These are phyloP conservation scores for Aspergillus hancockii DNA, from an alignment of 495 filamentous ascomycete species.

Conservation along the genomic window DNA sequence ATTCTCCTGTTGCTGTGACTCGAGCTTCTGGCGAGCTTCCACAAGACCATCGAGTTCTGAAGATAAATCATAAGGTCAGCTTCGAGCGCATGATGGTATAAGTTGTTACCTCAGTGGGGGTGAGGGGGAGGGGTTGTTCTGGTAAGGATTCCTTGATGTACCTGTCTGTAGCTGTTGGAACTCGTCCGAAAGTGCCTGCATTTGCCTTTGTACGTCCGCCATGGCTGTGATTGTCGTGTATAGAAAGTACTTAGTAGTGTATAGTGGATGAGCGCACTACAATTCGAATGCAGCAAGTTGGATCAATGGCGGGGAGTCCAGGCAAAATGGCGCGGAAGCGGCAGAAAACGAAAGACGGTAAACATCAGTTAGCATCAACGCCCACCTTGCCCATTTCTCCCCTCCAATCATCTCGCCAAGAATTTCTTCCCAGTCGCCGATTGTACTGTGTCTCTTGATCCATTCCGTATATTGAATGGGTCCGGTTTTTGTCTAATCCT, in stretches of 20 bases:
- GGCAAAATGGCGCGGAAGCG: conserved; percentile 19
- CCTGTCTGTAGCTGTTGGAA: conserved; percentile 85
- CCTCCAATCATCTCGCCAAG: conserved; percentile 11
- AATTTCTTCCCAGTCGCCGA: neutral
- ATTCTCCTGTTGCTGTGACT: conserved; percentile 93
- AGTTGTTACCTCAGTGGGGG: neutral
- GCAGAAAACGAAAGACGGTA: conserved; percentile 19
- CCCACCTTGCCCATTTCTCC: conserved; percentile 13
- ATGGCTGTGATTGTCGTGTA: conserved; percentile 31
- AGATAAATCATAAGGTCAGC: conserved; percentile 15
- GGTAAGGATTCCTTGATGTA: conserved; percentile 28
- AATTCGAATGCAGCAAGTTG: neutral
- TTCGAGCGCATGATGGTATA: neutral
- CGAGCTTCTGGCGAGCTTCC: conserved; percentile 84
- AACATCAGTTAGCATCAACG: conserved; percentile 8
- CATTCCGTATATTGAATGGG: conserved; percentile 1
- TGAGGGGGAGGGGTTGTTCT: neutral
- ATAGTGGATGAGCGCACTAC: neutral
- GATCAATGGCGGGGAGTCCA: conserved; percentile 14
- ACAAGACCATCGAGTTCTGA: conserved; percentile 76
- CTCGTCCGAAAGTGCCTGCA: conserved; percentile 83
- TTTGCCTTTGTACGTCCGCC: conserved; percentile 59
- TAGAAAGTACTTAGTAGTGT: neutral
- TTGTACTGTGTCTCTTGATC: neutral
- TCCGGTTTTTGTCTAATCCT: neutral